Percentiles rank a stretch among this genome's conserved stretches.
Conservation (phyloP, 116 monocot genomes). For the Thalassia testudinum region DNA sequence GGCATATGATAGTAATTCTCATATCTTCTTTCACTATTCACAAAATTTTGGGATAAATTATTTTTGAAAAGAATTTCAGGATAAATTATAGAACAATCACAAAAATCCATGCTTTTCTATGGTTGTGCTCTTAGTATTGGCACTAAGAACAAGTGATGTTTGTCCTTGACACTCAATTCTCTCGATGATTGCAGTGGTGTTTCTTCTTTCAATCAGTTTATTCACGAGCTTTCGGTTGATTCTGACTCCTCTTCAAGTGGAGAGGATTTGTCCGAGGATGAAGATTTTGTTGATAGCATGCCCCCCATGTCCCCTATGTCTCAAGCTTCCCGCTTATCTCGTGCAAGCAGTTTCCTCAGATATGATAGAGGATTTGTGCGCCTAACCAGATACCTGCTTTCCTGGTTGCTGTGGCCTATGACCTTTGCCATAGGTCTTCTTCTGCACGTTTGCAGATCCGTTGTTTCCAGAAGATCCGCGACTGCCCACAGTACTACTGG, state of each 20-base stretch:
- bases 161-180: too few relatives aligned
- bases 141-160: too few relatives aligned
- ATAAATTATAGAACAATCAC: too few relatives aligned
- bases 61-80: too few relatives aligned
- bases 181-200: conserved; percentile 53
- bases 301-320: conserved; percentile 66
- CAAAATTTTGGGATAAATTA: too few relatives aligned
- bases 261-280: conserved; percentile 58
- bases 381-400: conserved; percentile 30
- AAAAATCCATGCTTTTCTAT: too few relatives aligned
- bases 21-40: too few relatives aligned
- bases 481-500: conserved; percentile 2
- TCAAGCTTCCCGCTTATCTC: conserved; percentile 70
- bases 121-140: too few relatives aligned
- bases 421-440: conserved; percentile 38
- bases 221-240: conserved; percentile 83
- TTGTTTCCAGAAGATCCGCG: conserved; percentile 15
- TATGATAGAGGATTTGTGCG: conserved; percentile 30
- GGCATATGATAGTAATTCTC: too few relatives aligned
- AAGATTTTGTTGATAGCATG: conserved; percentile 49
- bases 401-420: conserved; percentile 67
- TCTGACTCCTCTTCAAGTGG: conserved; percentile 32
- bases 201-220: conserved; percentile 90
- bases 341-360: conserved; percentile 44
- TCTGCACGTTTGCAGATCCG: conserved; percentile 24